Base-by-base conservation (phyloP, 1,139 yeast genomes). In the Yamadazyma taylorii region DNA sequence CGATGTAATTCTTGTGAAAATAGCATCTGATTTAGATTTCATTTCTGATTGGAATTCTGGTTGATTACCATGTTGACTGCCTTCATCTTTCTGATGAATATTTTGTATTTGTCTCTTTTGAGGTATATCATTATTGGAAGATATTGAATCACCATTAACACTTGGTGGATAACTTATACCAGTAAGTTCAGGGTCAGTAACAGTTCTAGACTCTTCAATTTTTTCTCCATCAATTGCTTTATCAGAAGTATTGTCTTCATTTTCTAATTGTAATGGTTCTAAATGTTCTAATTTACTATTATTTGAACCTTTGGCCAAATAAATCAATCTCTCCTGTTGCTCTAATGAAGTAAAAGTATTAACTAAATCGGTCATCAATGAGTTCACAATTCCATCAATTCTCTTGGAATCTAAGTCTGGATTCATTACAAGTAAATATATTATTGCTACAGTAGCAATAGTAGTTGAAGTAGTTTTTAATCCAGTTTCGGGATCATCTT, bases 391-490 rank as follows among this genome's bases (percentile, higher is more conserved):
- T 10, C 42, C 33, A 17, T 48, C 52, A 17, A 48, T 37, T 23
- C 40, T 39, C 31, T 48, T 48, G 24, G 40, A 38, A 24, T 48
- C 52, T 17, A 48, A 37, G 16, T 21, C 30, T 4, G 45, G 37
- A 19, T 45, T 38, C 16, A 40, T 39, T 24, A 36, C 40, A 21
- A 40, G 32, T 30, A 48, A 39, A 28, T 46, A 48, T 11, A 43
- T 38, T 7, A 46, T 40, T 3, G 47, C 42, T 1, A 38, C 42
- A 28, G 46, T 41, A 4, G 51, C 33, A 17, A 48, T 41, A n/a
- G 46, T 33, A 2, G 45, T 41, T 3, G 75, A 63, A 0, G 76
- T 63, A 0, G 78, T 70, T 3, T 67, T 47, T 30, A 73, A 54
- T 8, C 66, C 68, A 3, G 67, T 60, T 33, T 58, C 54, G 4